Percentiles rank a stretch among this genome's conserved stretches.
phyloP scores from a whole-genome alignment of 208 protist genomes.

The Crithidia brevicula region DNA sequence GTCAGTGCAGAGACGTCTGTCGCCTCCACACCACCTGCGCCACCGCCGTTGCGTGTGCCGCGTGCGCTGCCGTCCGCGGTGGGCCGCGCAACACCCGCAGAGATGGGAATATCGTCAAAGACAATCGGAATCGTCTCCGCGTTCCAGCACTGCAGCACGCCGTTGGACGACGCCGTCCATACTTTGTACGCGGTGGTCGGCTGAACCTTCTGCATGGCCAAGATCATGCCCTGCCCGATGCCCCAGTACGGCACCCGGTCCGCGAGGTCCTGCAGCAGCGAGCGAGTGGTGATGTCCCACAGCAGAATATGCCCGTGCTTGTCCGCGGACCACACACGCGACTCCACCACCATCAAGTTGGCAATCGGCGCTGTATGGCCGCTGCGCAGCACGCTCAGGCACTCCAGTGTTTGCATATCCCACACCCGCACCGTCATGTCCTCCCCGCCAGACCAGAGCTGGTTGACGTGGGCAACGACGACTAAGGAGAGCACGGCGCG shows the following conservation, averaged over 20 bases:
- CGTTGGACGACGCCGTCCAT: constrained; percentile 68
- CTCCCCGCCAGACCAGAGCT: constrained; percentile 85
- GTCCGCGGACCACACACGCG: constrained; percentile 86
- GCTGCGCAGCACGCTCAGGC: constrained; percentile 43
- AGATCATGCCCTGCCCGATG: constrained; percentile 39
- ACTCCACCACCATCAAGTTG: constrained; percentile 57
- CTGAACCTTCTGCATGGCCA: constrained; percentile 68
- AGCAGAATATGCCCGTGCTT: constrained; percentile 78
- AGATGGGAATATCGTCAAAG: constrained; percentile 40
- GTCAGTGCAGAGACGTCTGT: constrained; percentile 15
- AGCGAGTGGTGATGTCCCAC: constrained; percentile 82
- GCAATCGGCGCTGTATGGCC: constrained; percentile 71
- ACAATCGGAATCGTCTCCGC: constrained; percentile 76
- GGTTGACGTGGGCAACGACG: constrained; percentile 58
- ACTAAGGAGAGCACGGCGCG: constrained; percentile 55
- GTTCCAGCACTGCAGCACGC: constrained; percentile 87
- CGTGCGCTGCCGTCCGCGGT: neutral
- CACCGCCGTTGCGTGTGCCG: neutral
- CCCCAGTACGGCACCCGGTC: constrained; percentile 38
- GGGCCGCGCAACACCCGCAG: constrained; percentile 3
- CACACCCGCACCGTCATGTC: constrained; percentile 85
- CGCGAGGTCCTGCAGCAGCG: constrained; percentile 68
- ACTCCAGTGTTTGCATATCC: constrained; percentile 68
- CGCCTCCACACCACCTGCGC: constrained; percentile 3
- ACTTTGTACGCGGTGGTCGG: constrained; percentile 67